A percentile compares a stretch with the other conserved stretches of the same genome.
Evolutionary conservation across 495 filamentous ascomycete genomes (phyloP).

Genomic region (Darksidea phi): DNA sequence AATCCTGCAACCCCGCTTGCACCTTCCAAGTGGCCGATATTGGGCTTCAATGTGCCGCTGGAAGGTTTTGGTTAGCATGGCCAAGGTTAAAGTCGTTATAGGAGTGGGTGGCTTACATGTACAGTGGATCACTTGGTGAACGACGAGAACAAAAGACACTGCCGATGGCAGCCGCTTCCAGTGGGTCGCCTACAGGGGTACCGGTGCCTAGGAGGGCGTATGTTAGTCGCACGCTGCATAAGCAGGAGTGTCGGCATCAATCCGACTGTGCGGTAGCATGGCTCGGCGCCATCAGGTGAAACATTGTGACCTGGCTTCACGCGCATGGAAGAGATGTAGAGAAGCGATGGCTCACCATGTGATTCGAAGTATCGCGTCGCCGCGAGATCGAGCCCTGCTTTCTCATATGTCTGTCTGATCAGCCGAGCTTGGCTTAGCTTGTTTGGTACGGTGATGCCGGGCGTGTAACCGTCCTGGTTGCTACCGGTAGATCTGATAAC

Average conservation of each 20-base stretch:
- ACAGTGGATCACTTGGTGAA: slow-evolving; percentile 47
- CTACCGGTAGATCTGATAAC: slow-evolving; percentile 4
- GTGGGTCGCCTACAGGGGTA: slow-evolving; percentile 40
- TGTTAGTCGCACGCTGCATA: no score
- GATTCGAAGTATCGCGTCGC: slow-evolving; percentile 25
- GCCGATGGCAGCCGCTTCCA: slow-evolving; percentile 39
- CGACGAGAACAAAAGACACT: slow-evolving; percentile 37
- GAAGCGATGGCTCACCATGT: not conserved
- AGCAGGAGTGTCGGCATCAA: no score
- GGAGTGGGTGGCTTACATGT: slow-evolving; percentile 6
- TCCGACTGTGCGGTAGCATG: no score
- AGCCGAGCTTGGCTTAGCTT: not conserved
- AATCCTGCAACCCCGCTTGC: slow-evolving; percentile 36
- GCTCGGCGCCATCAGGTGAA: no score
- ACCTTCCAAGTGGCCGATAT: slow-evolving; percentile 43
- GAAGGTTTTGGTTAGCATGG: not conserved
- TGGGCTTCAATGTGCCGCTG: slow-evolving; percentile 37
- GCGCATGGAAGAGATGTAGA: no score
- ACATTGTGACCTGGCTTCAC: no score
- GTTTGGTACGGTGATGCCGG: slow-evolving; percentile 4
- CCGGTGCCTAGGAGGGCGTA: not conserved
- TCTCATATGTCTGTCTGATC: slow-evolving; percentile 1
- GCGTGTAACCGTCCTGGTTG: slow-evolving; percentile 6
- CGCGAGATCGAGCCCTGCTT: not conserved
- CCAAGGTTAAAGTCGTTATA: no score